A percentile compares a stretch with the other conserved stretches of the same genome.
phyloP scores from a whole-genome alignment of 2,329 filamentous ascomycete species.

The Aspergillus phoenicis region DNA sequence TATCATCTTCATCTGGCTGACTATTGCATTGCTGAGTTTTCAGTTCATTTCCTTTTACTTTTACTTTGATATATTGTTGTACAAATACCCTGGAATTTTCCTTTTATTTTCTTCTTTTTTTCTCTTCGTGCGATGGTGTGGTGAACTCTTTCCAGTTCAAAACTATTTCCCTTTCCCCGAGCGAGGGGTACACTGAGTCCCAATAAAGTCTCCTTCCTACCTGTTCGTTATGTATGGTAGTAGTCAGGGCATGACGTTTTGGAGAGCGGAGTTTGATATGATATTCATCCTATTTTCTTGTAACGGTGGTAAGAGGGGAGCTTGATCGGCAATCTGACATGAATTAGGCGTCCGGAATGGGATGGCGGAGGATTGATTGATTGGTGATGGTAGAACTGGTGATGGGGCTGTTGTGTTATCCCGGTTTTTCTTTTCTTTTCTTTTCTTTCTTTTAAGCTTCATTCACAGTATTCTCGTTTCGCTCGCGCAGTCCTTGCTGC shows the following conservation, averaged over 20 bases:
- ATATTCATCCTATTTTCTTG: too few relatives aligned
- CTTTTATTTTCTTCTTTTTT: neutral
- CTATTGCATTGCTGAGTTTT: neutral
- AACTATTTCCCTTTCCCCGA: neutral
- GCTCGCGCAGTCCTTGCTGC: neutral
- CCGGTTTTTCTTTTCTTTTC: slow-evolving; percentile 5
- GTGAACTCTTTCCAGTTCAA: neutral
- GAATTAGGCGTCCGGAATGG: slow-evolving; percentile 24
- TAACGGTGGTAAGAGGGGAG: neutral
- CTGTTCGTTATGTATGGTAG: too few relatives aligned
- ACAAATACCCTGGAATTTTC: slow-evolving; percentile 25
- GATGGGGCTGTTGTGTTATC: slow-evolving; percentile 7
- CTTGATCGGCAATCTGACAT: slow-evolving; percentile 9
- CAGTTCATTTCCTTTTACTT: neutral
- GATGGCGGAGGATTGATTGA: slow-evolving; percentile 1
- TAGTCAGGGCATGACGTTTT: neutral
- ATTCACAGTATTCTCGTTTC: neutral
- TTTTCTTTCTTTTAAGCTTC: neutral
- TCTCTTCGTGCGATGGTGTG: neutral
- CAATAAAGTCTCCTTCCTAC: too few relatives aligned
- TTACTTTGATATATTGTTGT: slow-evolving; percentile 14
- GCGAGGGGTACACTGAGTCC: too few relatives aligned
- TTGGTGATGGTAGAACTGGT: slow-evolving; percentile 19
- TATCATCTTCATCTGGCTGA: neutral
- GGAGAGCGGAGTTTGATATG: neutral